These are phyloP conservation scores for Xylariaceae sp. DNA, from an alignment of 2,329 filamentous ascomycete genomes.

Conservation along the genomic window DNA sequence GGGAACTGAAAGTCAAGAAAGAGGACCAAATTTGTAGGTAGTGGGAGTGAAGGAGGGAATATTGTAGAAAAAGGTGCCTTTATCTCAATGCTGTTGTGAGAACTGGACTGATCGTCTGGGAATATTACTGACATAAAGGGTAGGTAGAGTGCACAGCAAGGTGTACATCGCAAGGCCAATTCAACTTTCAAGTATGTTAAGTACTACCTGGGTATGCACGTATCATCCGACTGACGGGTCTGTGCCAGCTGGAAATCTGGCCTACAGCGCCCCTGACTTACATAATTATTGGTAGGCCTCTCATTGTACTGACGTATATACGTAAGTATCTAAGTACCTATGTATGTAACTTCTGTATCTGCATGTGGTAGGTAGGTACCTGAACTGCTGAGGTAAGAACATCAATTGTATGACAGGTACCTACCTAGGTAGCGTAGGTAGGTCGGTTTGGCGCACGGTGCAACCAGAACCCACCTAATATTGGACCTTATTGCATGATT, in stretches of 20 bases:
- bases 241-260: constrained; percentile 7
- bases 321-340: too few relatives aligned
- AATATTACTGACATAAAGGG: neutral
- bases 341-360: too few relatives aligned
- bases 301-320: too few relatives aligned
- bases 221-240: neutral
- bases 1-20: neutral
- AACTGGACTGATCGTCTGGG: neutral
- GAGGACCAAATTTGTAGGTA: neutral
- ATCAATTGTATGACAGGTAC: too few relatives aligned
- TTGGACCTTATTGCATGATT: neutral
- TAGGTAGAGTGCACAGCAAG: neutral
- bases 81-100: neutral
- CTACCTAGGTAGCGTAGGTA: too few relatives aligned
- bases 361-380: too few relatives aligned
- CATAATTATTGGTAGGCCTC: too few relatives aligned
- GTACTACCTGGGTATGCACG: too few relatives aligned
- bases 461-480: neutral
- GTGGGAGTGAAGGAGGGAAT: neutral
- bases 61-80: constrained; percentile 2
- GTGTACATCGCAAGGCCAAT: constrained; percentile 9
- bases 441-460: neutral
- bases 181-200: neutral
- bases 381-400: too few relatives aligned
- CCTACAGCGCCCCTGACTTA: neutral